Evolutionary conservation across 441 rosid species (phyloP).

Genomic region (Melastoma candidum): DNA sequence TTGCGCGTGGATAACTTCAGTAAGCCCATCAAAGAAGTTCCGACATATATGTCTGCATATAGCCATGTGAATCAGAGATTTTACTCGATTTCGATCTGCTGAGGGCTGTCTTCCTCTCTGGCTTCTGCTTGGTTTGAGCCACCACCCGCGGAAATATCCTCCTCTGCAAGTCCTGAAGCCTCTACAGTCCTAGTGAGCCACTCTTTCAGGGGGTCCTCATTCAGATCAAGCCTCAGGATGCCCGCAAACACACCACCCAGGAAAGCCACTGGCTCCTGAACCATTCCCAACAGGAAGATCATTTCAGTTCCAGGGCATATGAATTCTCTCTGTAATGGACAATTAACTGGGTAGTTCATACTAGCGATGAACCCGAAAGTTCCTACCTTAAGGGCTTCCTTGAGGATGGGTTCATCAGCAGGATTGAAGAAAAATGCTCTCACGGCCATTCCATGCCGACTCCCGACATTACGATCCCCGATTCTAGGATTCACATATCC

Average conservation of each 20-base stretch:
- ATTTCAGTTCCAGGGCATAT: no score
- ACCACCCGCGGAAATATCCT: slow-evolving; percentile 27
- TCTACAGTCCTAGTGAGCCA: slow-evolving; percentile 83
- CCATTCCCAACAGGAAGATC: no score
- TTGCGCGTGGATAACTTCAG: no score
- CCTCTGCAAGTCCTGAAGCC: slow-evolving; percentile 51
- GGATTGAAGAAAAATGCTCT: slow-evolving; percentile 29
- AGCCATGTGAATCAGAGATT: no score
- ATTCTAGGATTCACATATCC: no score
- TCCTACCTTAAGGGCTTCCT: slow-evolving; percentile 42
- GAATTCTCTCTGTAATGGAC: no score
- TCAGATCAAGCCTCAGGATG: slow-evolving; percentile 68
- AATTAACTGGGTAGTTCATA: no score
- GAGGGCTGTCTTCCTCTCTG: slow-evolving; percentile 32
- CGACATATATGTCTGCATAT: no score
- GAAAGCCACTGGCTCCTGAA: slow-evolving; percentile 85
- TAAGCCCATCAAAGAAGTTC: no score
- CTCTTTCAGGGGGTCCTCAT: slow-evolving; percentile 83
- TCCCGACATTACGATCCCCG: neutral
- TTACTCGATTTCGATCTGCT: slow-evolving; percentile 60
- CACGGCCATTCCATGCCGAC: slow-evolving; percentile 8
- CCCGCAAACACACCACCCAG: slow-evolving; percentile 88
- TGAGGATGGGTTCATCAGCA: slow-evolving; percentile 38
- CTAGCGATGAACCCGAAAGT: no score
- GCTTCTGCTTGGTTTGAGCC: slow-evolving; percentile 30